Evolutionary conservation across 2,329 filamentous ascomycete genomes (phyloP).

Genomic region (Penicillium sp.): DNA sequence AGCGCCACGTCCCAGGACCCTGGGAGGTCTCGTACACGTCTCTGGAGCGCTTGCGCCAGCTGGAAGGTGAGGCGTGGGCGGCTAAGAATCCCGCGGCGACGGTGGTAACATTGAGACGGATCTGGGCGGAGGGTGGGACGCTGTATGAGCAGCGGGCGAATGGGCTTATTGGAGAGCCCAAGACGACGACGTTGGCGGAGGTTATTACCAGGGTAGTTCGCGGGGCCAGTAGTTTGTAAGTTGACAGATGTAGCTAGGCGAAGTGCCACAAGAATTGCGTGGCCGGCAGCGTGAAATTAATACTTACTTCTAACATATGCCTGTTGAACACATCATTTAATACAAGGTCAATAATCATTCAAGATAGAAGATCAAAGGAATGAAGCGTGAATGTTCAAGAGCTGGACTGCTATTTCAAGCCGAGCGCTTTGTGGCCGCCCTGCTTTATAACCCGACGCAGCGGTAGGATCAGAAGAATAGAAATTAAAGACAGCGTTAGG

Average conservation of each 20-base stretch:
- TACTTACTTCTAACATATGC: no score
- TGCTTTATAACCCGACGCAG: no score
- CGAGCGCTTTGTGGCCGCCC: no score
- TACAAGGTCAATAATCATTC: no score
- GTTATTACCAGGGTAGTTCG: conserved; percentile 41
- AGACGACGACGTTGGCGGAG: conserved; percentile 56
- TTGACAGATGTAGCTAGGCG: not conserved
- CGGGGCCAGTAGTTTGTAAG: conserved; percentile 1
- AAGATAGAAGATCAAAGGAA: no score
- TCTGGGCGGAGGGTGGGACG: conserved; percentile 73
- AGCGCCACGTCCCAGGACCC: conserved; percentile 61
- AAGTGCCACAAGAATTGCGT: not conserved
- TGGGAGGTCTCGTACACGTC: conserved; percentile 60
- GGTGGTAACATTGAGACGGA: conserved; percentile 63
- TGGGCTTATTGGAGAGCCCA: conserved; percentile 55
- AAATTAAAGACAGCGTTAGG: no score
- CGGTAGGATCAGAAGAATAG: no score
- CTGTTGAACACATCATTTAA: no score
- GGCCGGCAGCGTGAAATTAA: no score
- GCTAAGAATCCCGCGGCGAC: conserved; percentile 56
- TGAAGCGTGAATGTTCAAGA: no score
- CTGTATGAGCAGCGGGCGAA: conserved; percentile 71
- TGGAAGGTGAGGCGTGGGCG: conserved; percentile 63
- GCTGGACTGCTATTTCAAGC: no score
- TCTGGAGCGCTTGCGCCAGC: conserved; percentile 54